These are phyloP conservation scores for Leccinum sublutescens DNA, from an alignment of 768 basidiomycete genomes.

Conservation along the genomic window DNA sequence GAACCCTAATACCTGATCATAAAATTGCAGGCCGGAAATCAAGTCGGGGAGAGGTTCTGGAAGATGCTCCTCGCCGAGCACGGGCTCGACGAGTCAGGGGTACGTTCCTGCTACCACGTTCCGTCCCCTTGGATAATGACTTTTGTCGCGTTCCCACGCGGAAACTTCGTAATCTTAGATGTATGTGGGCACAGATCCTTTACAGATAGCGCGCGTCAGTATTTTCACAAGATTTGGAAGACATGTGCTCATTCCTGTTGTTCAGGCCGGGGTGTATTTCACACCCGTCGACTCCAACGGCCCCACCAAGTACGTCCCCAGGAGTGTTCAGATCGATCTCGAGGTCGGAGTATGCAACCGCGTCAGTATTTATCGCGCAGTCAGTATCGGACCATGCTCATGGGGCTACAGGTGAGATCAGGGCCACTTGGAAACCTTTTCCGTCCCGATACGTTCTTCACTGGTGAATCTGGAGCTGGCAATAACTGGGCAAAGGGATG, in stretches of 20 bases:
- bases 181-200: conserved; percentile 71
- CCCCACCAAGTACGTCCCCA: conserved; percentile 77
- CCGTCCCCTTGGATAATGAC: conserved; percentile 16
- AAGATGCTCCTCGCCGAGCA: conserved; percentile 83
- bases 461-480: conserved; percentile 64
- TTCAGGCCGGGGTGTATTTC: conserved; percentile 80
- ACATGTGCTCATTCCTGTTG: not conserved
- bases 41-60: conserved; percentile 89
- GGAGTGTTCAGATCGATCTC: conserved; percentile 87
- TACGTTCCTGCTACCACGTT: conserved; percentile 30
- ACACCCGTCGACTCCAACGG: conserved; percentile 57
- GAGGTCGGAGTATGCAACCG: conserved; percentile 84
- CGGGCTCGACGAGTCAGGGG: conserved; percentile 71
- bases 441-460: conserved; percentile 83
- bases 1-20: conserved; percentile 19
- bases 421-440: conserved; percentile 75
- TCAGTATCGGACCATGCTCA: conserved; percentile 3
- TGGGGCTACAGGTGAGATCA: conserved; percentile 52
- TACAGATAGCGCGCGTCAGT: conserved; percentile 71
- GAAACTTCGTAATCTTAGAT: conserved; percentile 36
- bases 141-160: conserved; percentile 7
- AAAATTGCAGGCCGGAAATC: conserved; percentile 60
- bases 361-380: conserved; percentile 41
- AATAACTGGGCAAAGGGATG: conserved; percentile 98
- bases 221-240: not conserved